phyloP scores from a whole-genome alignment of 1,284 basidiomycete species.

The Ceratobasidium sp. region DNA sequence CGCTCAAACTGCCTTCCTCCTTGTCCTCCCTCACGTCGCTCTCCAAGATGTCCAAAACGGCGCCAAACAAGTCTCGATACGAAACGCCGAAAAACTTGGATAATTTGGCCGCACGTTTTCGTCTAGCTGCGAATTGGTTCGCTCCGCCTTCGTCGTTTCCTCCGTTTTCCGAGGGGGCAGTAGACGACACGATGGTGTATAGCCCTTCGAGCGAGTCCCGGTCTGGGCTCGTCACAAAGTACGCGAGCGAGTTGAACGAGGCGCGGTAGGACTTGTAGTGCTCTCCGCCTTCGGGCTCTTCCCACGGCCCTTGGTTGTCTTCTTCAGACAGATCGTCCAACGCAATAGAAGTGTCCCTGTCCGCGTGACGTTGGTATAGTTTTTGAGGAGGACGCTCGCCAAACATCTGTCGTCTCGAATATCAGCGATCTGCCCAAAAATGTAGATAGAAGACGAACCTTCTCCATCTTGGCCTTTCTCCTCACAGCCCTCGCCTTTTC shows the following conservation, averaged over 20 bases:
- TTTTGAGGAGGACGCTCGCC: slow-evolving; percentile 77
- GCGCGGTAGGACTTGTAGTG: slow-evolving; percentile 74
- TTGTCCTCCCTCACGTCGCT: slow-evolving; percentile 68
- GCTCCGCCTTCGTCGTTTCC: slow-evolving; percentile 38
- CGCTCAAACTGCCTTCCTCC: slow-evolving; percentile 40
- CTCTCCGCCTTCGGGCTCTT: slow-evolving; percentile 25
- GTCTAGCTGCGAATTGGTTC: slow-evolving; percentile 65
- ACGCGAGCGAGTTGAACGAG: slow-evolving; percentile 74
- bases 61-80: slow-evolving; percentile 74
- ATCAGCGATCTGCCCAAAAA: slow-evolving; percentile 36
- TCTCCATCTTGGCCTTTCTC: slow-evolving; percentile 82
- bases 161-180: slow-evolving; percentile 48
- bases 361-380: slow-evolving; percentile 69
- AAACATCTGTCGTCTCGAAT: slow-evolving; percentile 70
- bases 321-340: slow-evolving; percentile 43
- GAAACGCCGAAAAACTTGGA: slow-evolving; percentile 83
- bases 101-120: slow-evolving; percentile 76
- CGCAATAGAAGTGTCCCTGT: slow-evolving; percentile 53
- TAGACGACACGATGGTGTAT: slow-evolving; percentile 64
- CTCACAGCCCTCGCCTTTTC: slow-evolving; percentile 65
- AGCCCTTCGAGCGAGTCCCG: slow-evolving; percentile 72
- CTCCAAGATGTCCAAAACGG: slow-evolving; percentile 80
- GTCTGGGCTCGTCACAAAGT: slow-evolving; percentile 79
- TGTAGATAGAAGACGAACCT: slow-evolving; percentile 56
- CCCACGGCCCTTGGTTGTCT: slow-evolving; percentile 10